Evolutionary conservation across 2,329 filamentous ascomycete genomes (phyloP).

Genomic region (Alternaria infectoria): DNA sequence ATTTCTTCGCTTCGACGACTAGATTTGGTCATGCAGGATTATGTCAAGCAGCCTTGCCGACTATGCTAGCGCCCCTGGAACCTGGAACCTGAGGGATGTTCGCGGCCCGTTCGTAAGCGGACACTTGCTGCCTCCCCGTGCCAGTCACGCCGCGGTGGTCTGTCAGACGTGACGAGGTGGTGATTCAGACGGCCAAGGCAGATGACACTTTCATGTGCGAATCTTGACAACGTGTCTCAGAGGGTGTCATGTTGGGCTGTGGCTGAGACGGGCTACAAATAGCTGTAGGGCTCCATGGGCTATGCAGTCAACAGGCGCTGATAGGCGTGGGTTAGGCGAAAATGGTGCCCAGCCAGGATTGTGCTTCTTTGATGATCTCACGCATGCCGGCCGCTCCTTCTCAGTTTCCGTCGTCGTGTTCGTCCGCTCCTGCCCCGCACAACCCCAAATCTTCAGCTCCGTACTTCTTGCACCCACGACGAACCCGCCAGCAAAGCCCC

Average conservation of each 20-base stretch:
- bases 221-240: constrained; percentile 12
- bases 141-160: constrained; percentile 7
- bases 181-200: constrained; percentile 14
- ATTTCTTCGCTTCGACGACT: not conserved
- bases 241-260: constrained; percentile 15
- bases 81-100: constrained; percentile 13
- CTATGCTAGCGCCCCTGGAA: not conserved
- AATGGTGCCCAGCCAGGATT: constrained; percentile 3
- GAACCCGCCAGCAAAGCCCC: not conserved
- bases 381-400: constrained; percentile 16
- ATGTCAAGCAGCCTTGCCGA: constrained; percentile 2
- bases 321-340: constrained; percentile 16
- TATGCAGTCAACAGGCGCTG: constrained; percentile 14
- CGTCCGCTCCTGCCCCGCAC: constrained; percentile 22
- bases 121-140: constrained; percentile 11
- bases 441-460: constrained; percentile 17
- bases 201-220: constrained; percentile 11
- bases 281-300: constrained; percentile 12
- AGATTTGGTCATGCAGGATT: constrained; percentile 10
- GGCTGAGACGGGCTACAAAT: constrained; percentile 15
- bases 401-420: constrained; percentile 13
- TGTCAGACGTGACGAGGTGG: constrained; percentile 5
- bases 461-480: constrained; percentile 9
- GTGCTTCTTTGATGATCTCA: constrained; percentile 26
- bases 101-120: constrained; percentile 32